Base-by-base conservation (phyloP, 179 eudicot species). In the Silene coronaria region DNA sequence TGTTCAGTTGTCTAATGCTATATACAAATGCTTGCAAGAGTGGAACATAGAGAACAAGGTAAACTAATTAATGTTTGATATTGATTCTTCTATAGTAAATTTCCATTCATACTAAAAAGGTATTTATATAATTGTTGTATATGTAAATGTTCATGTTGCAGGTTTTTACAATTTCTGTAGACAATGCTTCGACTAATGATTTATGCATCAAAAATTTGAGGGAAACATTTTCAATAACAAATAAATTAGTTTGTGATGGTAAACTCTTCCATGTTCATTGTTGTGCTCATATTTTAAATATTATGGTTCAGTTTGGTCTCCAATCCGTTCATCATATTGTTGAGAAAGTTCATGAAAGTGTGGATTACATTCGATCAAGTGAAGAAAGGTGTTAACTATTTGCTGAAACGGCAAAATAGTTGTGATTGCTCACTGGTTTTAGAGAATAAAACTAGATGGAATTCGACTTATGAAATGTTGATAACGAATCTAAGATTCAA, bases 21-120 rank as follows among this genome's bases (percentile, higher is more conserved):
- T 76, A 14, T 76, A 55, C 24, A 57, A 67, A 10, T 76, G 78
- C 10, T 23, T 67, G 26, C 22, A 55, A 9, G 73, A 68, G 8
- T 67, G 58, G 67, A 42, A 32, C n/a, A 53, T 75, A 27, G 72
- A 66, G 8, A 75, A 66, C 8, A 62, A 75, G 46, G 78, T 65
- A 66, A 30, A 28, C 1, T 24, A 7, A 9, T 5, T n/a, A 6
- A 2, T 3, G 6, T 19, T 19, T 59, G 2, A 59, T 59, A 17
- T 59, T 59, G n/a, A 6, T 19, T 59, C 5, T 4, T 59, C 2
- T 59, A 6, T 59, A 6, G 6, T 59, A 16, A 2, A 59, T n/a
- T 58, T 58, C 6, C 4, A 58, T 3, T 58, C 26, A n/a, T 10
- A 22, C n/a, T 19, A 2, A 0, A 58, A 0, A 6, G 2, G 1